Conservation (phyloP, 1,139 yeast genomes). For the Ogataea hybrid region DNA sequence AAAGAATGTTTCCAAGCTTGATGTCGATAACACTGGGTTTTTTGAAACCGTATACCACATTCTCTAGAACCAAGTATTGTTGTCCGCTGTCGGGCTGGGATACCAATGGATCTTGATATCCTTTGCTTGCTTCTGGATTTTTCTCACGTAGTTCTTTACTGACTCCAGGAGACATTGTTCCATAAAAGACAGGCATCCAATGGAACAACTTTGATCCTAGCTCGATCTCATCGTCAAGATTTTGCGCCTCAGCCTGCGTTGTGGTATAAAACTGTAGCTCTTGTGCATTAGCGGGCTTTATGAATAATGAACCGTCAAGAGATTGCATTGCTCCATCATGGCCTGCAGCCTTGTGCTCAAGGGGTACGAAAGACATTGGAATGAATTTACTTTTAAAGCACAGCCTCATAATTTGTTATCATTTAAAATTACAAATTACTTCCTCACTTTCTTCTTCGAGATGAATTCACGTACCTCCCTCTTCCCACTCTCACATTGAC, state of each 20-base stretch:
- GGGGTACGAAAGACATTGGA: conserved; percentile 26
- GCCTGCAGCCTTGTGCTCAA: conserved; percentile 74
- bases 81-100: conserved; percentile 16
- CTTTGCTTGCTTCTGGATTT: conserved; percentile 8
- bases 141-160: conserved; percentile 24
- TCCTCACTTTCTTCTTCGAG: conserved; percentile 36
- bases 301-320: conserved; percentile 60
- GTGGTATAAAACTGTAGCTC: conserved; percentile 71
- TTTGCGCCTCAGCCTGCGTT: conserved; percentile 28
- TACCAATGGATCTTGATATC: conserved; percentile 5
- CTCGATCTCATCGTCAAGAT: conserved; percentile 29
- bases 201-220: conserved; percentile 43
- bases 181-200: conserved; percentile 52
- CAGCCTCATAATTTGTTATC: conserved; percentile 1
- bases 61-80: conserved; percentile 61
- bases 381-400: background rate
- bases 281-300: conserved; percentile 61
- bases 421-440: background rate
- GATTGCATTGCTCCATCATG: conserved; percentile 77
- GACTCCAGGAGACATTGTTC: conserved; percentile 42
- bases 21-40: conserved; percentile 79
- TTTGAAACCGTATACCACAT: conserved; percentile 57
- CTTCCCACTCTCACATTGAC: conserved; percentile 78
- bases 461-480: conserved; percentile 77
- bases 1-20: conserved; percentile 70